Conservation (phyloP, 176 grass and related monocot genomes). For the Hyparrhenia diplandra region DNA sequence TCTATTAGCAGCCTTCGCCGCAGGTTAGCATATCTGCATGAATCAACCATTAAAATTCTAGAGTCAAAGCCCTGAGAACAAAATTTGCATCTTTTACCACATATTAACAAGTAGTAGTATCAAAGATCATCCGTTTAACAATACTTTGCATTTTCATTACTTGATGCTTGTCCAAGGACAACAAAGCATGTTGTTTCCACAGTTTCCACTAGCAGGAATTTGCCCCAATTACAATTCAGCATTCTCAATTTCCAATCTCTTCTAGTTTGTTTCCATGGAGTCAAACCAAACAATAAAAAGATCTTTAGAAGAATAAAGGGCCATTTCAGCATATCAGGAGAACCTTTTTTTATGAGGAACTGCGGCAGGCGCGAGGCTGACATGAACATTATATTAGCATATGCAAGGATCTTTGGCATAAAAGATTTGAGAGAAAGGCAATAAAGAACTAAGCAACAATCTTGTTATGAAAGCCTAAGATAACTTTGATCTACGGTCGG, state of each 20-base stretch:
- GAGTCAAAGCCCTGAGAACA: not conserved
- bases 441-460: not conserved
- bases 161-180: not conserved
- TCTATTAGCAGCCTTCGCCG: constrained; percentile 69
- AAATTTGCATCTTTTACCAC: not conserved
- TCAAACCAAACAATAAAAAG: constrained; percentile 9
- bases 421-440: not conserved
- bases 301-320: not conserved
- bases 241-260: not conserved
- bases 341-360: too few relatives aligned
- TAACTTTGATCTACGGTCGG: not conserved
- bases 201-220: not conserved
- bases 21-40: constrained; percentile 74
- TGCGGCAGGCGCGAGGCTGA: too few relatives aligned
- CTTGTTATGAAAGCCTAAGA: not conserved
- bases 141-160: not conserved
- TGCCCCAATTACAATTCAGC: not conserved
- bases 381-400: not conserved
- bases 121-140: not conserved
- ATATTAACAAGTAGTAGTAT: not conserved
- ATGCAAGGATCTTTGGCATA: not conserved
- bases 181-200: not conserved
- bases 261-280: not conserved
- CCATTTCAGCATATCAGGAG: not conserved
- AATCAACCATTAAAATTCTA: not conserved